phyloP scores from a whole-genome alignment of 306 rosid genomes.

The Rosa persica region DNA sequence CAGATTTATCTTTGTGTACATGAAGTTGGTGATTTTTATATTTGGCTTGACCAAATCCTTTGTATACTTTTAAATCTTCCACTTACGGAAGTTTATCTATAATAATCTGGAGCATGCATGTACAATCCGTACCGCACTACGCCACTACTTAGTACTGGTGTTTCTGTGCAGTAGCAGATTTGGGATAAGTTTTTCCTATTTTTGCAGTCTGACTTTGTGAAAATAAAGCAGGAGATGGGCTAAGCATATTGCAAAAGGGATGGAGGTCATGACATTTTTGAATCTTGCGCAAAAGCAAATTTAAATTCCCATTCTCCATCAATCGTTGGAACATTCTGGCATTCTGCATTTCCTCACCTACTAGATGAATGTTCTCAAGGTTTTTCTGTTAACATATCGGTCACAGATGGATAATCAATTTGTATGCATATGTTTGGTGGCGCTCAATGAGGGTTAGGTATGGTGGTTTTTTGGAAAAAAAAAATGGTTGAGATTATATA shows the following conservation, averaged over 20 bases:
- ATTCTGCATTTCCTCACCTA: neutral
- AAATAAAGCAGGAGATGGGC: conserved; percentile 11
- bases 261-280: neutral
- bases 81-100: neutral
- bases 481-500: neutral
- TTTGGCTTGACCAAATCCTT: conserved; percentile 1
- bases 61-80: neutral
- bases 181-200: conserved; percentile 10
- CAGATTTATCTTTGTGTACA: conserved; percentile 3
- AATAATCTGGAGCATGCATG: neutral
- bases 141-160: neutral
- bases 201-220: conserved; percentile 15
- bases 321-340: conserved; percentile 7
- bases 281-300: neutral
- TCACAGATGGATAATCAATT: neutral
- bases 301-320: neutral
- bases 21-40: conserved; percentile 5
- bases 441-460: neutral
- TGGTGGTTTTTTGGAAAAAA: neutral
- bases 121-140: conserved; percentile 16
- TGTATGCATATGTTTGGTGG: neutral
- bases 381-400: neutral
- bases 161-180: neutral
- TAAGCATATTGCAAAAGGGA: neutral
- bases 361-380: neutral